phyloP scores from a whole-genome alignment of 2,329 filamentous ascomycete species.

The Stachybotrys chartarum region DNA sequence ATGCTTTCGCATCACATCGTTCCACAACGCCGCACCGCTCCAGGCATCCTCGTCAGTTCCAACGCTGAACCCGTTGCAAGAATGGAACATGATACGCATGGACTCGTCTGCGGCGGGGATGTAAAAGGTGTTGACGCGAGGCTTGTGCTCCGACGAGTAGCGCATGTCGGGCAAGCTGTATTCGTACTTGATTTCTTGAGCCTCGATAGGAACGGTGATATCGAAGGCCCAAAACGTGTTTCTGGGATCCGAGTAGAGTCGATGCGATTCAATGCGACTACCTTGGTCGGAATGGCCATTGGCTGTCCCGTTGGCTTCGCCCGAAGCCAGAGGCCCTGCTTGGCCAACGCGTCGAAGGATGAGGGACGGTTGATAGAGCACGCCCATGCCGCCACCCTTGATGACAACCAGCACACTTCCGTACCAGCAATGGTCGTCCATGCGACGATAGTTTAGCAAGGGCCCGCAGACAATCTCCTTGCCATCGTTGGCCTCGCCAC shows the following conservation, averaged over 20 bases:
- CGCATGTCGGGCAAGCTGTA: conserved; percentile 65
- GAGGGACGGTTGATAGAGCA: conserved; percentile 53
- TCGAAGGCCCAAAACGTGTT: conserved; percentile 94
- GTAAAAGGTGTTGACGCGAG: conserved; percentile 66
- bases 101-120: conserved; percentile 75
- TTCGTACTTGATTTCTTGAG: conserved; percentile 66
- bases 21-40: conserved; percentile 90
- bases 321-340: conserved; percentile 8
- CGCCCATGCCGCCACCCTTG: conserved; percentile 57
- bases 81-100: conserved; percentile 99
- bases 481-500: conserved; percentile 29
- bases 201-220: conserved; percentile 67
- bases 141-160: conserved; percentile 50
- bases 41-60: conserved; percentile 79
- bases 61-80: conserved; percentile 92
- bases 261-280: conserved; percentile 26
- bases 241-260: conserved; percentile 58
- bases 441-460: conserved; percentile 70
- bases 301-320: conserved; percentile 16
- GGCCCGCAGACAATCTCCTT: conserved; percentile 64
- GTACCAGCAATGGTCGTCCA: conserved; percentile 67
- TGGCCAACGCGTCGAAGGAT: conserved; percentile 37
- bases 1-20: conserved; percentile 82
- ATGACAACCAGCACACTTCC: conserved; percentile 83
- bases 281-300: conserved; percentile 34